A percentile compares a stretch with the other conserved stretches of the same genome.
phyloP scores from a whole-genome alignment of 345 rosid species.

The Populus deltoides region DNA sequence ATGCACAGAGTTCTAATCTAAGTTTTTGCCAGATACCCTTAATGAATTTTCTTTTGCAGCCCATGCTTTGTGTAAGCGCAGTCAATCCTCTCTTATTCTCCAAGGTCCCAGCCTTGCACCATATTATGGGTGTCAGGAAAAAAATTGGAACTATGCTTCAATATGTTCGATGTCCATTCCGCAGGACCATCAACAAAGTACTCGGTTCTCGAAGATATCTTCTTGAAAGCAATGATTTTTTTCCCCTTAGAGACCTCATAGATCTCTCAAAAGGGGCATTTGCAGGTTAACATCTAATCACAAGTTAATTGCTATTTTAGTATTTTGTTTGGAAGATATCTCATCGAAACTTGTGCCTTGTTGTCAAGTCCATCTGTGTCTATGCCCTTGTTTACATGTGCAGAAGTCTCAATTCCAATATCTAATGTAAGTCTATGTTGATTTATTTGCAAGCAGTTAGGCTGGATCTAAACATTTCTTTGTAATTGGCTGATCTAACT shows the following conservation, averaged over 20 bases:
- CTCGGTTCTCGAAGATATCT: conserved; percentile 89
- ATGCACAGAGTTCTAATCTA: background rate
- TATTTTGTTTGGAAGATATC: conserved; percentile 1
- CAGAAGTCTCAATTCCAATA: background rate
- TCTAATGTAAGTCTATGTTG: background rate
- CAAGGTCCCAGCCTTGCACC: conserved; percentile 85
- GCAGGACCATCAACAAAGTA: conserved; percentile 69
- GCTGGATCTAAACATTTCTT: background rate
- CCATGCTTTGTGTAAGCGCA: conserved; percentile 94
- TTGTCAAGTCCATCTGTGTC: background rate
- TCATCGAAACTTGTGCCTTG: background rate
- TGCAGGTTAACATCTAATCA: conserved; percentile 61
- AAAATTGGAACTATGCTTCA: conserved; percentile 76
- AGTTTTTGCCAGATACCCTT: conserved; percentile 16
- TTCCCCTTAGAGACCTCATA: conserved; percentile 80
- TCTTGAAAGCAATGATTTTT: conserved; percentile 87
- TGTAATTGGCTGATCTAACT: background rate
- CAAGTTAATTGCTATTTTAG: background rate
- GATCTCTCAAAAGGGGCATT: conserved; percentile 98
- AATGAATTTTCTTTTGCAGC: conserved; percentile 50
- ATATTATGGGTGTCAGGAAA: conserved; percentile 64
- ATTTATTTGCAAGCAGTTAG: background rate
- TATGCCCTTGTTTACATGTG: background rate
- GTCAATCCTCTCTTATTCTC: conserved; percentile 88
- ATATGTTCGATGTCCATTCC: conserved; percentile 88